These are phyloP conservation scores for Vaccinium vitisidaea DNA, from an alignment of 148 eudicot genomes.

Conservation along the genomic window DNA sequence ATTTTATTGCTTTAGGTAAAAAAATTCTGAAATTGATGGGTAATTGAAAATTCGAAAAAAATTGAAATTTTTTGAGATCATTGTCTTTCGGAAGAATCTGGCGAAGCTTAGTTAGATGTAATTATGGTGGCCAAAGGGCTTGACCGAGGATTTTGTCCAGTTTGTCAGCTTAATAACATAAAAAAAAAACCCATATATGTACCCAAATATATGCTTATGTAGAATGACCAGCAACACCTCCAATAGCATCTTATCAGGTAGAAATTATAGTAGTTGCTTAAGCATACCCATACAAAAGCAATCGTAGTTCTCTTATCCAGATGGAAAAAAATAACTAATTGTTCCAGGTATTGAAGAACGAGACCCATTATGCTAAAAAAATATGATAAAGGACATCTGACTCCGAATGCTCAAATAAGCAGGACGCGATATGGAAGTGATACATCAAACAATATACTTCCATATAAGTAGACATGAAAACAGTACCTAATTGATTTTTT, in stretches of 20 bases:
- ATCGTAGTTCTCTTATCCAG: neutral
- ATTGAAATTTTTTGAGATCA: neutral
- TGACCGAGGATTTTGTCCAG: neutral
- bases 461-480: neutral
- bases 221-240: neutral
- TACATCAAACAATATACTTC: neutral
- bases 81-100: neutral
- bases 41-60: neutral
- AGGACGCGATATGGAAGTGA: neutral
- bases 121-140: neutral
- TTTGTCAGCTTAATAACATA: neutral
- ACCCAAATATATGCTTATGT: neutral
- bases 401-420: neutral
- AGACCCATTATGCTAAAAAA: neutral
- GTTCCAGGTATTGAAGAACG: neutral
- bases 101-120: neutral
- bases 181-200: neutral
- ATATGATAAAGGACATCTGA: neutral
- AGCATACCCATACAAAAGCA: neutral
- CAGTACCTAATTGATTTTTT: neutral
- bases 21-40: neutral
- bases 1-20: neutral
- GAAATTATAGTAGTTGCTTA: neutral
- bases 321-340: neutral
- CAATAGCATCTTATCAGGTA: neutral